Conservation (phyloP, 345 rosid species). For the Microthlaspi erraticum region DNA sequence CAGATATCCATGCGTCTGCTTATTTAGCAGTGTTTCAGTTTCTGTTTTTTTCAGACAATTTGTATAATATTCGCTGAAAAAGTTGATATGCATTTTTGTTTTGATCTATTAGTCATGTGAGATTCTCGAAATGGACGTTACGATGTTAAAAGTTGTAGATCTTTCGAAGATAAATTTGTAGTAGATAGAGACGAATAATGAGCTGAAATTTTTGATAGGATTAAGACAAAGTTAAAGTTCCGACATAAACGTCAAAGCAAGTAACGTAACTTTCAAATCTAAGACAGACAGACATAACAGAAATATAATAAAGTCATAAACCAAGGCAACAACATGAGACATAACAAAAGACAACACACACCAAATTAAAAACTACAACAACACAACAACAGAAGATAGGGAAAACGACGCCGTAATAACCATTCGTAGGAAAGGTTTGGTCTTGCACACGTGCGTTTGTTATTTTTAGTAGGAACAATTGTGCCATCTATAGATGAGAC, state of each 20-base stretch:
- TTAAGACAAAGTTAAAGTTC: slow-evolving; percentile 37
- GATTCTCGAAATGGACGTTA: slow-evolving; percentile 30
- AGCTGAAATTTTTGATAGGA: slow-evolving; percentile 27
- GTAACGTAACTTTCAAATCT: slow-evolving; percentile 44
- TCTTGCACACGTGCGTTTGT: slow-evolving; percentile 43
- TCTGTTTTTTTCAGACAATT: slow-evolving; percentile 12
- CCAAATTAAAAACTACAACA: not conserved
- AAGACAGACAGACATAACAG: slow-evolving; percentile 32
- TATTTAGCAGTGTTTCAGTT: slow-evolving; percentile 34
- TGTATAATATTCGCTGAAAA: slow-evolving; percentile 37
- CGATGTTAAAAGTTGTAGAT: slow-evolving; percentile 33
- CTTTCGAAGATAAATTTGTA: slow-evolving; percentile 3
- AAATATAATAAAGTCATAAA: slow-evolving; percentile 34
- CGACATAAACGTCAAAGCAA: slow-evolving; percentile 35
- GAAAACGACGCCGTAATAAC: slow-evolving; percentile 30
- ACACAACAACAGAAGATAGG: slow-evolving; percentile 16
- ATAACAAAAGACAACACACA: slow-evolving; percentile 17
- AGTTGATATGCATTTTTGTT: slow-evolving; percentile 1
- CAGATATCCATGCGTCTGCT: slow-evolving; percentile 34
- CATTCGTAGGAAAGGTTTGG: not conserved
- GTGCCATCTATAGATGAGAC: too few relatives aligned
- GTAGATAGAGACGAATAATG: slow-evolving; percentile 24
- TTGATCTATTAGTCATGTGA: slow-evolving; percentile 26
- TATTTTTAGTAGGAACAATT: too few relatives aligned
- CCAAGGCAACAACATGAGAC: slow-evolving; percentile 39